Conservation (phyloP, 495 filamentous ascomycete genomes). For the Tuber indicum region DNA sequence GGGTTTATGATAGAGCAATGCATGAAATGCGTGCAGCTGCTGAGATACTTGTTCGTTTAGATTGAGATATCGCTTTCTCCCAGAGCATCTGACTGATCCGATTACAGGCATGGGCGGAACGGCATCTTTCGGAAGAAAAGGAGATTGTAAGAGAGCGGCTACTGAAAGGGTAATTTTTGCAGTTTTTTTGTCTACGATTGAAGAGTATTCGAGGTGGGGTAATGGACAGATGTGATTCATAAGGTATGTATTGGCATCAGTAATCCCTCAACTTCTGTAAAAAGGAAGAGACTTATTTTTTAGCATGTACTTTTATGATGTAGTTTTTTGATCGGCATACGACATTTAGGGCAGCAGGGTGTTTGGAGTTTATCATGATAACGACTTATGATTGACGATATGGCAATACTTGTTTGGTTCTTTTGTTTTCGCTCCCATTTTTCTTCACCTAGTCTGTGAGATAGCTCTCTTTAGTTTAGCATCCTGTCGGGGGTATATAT, state of each 20-base stretch:
- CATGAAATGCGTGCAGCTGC: conserved; percentile 36
- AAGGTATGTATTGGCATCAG: not conserved
- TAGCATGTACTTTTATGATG: not conserved
- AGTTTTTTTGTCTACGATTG: not conserved
- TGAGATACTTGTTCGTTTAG: conserved; percentile 27
- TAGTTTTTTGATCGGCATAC: not conserved
- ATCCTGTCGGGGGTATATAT: not conserved
- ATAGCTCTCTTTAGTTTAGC: not conserved
- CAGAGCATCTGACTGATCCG: not conserved
- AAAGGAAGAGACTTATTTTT: not conserved
- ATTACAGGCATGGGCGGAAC: conserved; percentile 28
- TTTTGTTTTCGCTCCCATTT: not conserved
- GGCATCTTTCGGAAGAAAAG: conserved; percentile 27
- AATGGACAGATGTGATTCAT: not conserved
- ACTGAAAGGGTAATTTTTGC: conserved; percentile 26
- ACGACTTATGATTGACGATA: not conserved
- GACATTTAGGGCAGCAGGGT: not conserved
- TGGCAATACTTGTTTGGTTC: not conserved
- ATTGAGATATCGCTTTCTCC: not conserved
- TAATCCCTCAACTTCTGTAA: not conserved
- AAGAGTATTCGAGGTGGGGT: not conserved
- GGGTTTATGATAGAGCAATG: conserved; percentile 30
- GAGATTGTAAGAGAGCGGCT: conserved; percentile 25
- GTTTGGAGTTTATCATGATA: not conserved
- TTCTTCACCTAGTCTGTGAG: not conserved